Conservation (phyloP, 2,329 filamentous ascomycete genomes). For the Neophaeococcomyces aloes region DNA sequence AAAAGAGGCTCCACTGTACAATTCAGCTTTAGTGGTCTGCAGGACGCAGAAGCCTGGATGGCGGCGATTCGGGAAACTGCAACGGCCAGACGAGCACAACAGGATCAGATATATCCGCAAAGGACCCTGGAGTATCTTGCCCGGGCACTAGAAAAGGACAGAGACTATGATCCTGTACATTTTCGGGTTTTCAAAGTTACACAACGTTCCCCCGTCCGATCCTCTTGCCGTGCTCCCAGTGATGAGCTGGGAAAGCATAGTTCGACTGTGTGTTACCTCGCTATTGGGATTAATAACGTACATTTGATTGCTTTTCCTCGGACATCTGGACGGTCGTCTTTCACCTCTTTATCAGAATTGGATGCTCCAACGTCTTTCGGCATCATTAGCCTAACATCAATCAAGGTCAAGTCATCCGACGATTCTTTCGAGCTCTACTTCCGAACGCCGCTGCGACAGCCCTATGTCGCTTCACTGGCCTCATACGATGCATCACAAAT, state of each 20-base stretch:
- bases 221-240: slow-evolving; percentile 46
- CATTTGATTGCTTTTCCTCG: slow-evolving; percentile 58
- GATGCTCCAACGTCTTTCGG: slow-evolving; percentile 48
- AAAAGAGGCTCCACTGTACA: slow-evolving; percentile 52
- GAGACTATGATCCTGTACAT: slow-evolving; percentile 57
- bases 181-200: slow-evolving; percentile 62
- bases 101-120: slow-evolving; percentile 45
- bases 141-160: slow-evolving; percentile 52
- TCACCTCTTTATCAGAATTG: slow-evolving; percentile 42
- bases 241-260: slow-evolving; percentile 57
- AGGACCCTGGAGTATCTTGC: slow-evolving; percentile 53
- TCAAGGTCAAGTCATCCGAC: slow-evolving; percentile 51
- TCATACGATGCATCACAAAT: slow-evolving; percentile 56
- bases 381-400: slow-evolving; percentile 50
- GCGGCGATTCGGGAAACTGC: slow-evolving; percentile 51
- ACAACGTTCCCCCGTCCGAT: slow-evolving; percentile 49
- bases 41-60: slow-evolving; percentile 58
- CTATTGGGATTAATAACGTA: slow-evolving; percentile 58
- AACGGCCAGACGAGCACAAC: slow-evolving; percentile 32
- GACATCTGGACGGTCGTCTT: slow-evolving; percentile 43
- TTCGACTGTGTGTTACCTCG: slow-evolving; percentile 57
- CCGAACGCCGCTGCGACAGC: slow-evolving; percentile 45
- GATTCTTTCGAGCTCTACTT: slow-evolving; percentile 59
- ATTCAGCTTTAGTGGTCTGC: slow-evolving; percentile 52
- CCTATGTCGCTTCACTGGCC: slow-evolving; percentile 50